Evolutionary conservation across 78 protist genomes (phyloP), one percentile per base, ranked within the genome.

Genomic region (Dictyostelium firmibasis): DNA sequence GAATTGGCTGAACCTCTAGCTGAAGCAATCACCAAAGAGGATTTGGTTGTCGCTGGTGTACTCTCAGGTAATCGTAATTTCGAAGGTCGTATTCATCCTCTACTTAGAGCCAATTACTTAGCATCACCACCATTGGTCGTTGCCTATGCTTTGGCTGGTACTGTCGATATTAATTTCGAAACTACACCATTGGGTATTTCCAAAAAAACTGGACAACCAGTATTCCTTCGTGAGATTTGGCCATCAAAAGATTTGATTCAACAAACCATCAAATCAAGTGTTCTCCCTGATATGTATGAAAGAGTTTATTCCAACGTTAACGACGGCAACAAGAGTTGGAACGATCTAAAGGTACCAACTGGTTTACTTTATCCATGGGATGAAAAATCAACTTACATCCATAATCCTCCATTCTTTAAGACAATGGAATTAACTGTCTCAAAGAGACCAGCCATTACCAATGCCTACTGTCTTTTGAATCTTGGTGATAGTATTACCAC

Each of bases 1-100:
- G 97, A 95, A 7, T 91, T 98, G 31, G 85, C 84, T 53, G 93
- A 85, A 10, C 93, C 72, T 3, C 85, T 98, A 14, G 89, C 76
- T 13, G 93, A 96, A 29, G 97, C 98, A 64, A 96, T 97, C 91
- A 85, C 57, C 75, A 53, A 75, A 47, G 92, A 77, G 3, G 97
- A 96, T 41, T 53, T 97, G 38, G 98, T 98, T 47, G 96, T 70
- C 72, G 88, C 95, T 2, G 96, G 98, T 25, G 98, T 98, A 3
- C 87, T 97, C 43, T 96, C 98, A 23, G 99, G 99, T 20, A 98
- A 98, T 97, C 92, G 99, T 76, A 98, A 98, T 92, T 97, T 97
- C 67, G 98, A 97, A 76, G 98, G 98, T 25, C 81, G 98, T 25
- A 96, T 97, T 47, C 98, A 97, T 86, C 97, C 97, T 41, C 35